phyloP scores from a whole-genome alignment of 371 early-diverging fungal species.

The Parasitella parasitica region DNA sequence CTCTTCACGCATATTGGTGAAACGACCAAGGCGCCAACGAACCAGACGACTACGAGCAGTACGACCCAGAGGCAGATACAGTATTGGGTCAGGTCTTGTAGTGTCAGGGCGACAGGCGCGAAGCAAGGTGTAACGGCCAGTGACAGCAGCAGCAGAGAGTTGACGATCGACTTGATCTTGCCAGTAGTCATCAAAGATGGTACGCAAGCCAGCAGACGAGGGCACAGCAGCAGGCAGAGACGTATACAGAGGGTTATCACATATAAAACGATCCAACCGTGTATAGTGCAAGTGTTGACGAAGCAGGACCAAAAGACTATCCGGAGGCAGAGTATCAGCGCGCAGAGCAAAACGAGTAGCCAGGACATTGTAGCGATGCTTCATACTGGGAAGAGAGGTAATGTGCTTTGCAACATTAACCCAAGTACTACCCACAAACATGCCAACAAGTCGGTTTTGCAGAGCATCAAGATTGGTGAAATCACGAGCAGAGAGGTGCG shows the following conservation, averaged over 20 bases:
- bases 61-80: not conserved
- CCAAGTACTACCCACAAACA: not conserved
- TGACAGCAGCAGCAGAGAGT: not conserved
- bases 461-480: not conserved
- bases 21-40: slow-evolving; percentile 4
- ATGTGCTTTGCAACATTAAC: slow-evolving; percentile 4
- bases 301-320: not conserved
- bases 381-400: not conserved
- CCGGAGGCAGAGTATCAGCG: not conserved
- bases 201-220: not conserved
- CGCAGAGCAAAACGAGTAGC: not conserved
- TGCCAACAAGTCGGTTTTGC: not conserved
- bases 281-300: not conserved
- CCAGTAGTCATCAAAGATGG: not conserved
- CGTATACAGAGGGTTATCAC: not conserved
- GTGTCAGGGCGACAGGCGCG: not conserved
- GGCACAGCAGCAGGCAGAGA: not conserved
- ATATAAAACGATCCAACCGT: not conserved
- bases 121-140: not conserved
- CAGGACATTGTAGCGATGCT: not conserved
- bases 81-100: not conserved
- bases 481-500: not conserved
- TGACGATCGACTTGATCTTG: not conserved
- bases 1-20: not conserved
- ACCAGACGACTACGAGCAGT: slow-evolving; percentile 1